These are phyloP conservation scores for Abrus pulchellus DNA, from an alignment of 306 rosid species.

Conservation along the genomic window DNA sequence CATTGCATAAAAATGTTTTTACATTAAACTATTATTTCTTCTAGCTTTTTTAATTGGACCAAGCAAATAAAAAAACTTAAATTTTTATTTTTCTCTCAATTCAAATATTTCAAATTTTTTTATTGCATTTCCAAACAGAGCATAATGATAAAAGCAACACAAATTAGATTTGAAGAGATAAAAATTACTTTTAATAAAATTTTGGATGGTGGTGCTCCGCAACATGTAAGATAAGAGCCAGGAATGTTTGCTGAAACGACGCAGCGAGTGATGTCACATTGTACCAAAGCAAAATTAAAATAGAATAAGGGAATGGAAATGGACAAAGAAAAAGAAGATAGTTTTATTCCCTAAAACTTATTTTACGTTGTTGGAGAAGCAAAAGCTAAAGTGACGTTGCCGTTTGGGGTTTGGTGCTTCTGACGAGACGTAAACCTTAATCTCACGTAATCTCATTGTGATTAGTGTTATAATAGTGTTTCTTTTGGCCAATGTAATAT, in stretches of 20 bases:
- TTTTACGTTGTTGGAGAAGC: conserved; percentile 10
- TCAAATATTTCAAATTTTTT: no score
- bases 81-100: no score
- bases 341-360: not conserved
- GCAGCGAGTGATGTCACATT: not conserved
- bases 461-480: not conserved
- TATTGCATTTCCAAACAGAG: no score
- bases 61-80: no score
- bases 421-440: conserved; percentile 47
- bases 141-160: no score
- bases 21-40: no score
- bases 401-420: conserved; percentile 2
- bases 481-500: not conserved
- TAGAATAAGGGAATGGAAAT: not conserved
- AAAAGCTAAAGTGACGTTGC: conserved; percentile 28
- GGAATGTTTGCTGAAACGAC: not conserved
- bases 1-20: no score
- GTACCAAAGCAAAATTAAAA: not conserved
- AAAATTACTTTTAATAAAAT: not conserved
- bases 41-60: no score
- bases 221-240: not conserved
- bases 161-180: no score
- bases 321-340: not conserved
- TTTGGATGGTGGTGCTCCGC: not conserved
- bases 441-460: conserved; percentile 48